Percentiles rank a stretch among this genome's conserved stretches.
These are phyloP conservation scores for Camellia sinensis DNA, from an alignment of 148 eudicot species.

Conservation along the genomic window DNA sequence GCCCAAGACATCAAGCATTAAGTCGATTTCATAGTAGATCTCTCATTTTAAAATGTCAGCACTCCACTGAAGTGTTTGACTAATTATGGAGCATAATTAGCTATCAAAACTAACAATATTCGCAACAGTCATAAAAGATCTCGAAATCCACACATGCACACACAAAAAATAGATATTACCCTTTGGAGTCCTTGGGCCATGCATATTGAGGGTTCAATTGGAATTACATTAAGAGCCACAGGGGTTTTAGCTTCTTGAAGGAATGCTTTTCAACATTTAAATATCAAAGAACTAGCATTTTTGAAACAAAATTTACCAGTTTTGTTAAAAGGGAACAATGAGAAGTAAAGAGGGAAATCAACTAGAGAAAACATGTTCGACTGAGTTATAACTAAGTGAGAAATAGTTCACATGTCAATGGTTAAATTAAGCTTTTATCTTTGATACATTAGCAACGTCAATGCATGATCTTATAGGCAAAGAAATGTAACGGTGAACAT, in stretches of 20 bases:
- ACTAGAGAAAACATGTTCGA: no score
- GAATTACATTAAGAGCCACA: no score
- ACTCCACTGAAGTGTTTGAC: neutral
- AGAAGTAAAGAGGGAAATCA: no score
- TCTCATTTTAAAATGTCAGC: neutral
- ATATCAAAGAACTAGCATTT: no score
- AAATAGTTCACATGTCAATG: neutral
- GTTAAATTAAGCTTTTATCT: neutral
- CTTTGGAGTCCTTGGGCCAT: no score
- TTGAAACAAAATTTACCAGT: no score
- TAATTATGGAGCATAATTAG: neutral
- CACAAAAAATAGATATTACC: no score
- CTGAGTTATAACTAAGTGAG: neutral
- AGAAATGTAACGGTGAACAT: neutral
- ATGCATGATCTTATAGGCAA: neutral
- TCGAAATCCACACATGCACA: neutral
- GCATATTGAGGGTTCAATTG: no score
- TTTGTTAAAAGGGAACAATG: no score
- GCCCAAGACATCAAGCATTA: neutral
- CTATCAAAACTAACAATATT: neutral
- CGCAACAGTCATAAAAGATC: neutral
- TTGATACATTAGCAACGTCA: neutral
- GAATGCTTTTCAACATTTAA: neutral
- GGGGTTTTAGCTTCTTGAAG: neutral
- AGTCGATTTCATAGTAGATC: neutral